Percentiles rank a stretch among this genome's conserved stretches.
Conservation (phyloP, 1,284 basidiomycete species). For the Farysia itapuensis region DNA sequence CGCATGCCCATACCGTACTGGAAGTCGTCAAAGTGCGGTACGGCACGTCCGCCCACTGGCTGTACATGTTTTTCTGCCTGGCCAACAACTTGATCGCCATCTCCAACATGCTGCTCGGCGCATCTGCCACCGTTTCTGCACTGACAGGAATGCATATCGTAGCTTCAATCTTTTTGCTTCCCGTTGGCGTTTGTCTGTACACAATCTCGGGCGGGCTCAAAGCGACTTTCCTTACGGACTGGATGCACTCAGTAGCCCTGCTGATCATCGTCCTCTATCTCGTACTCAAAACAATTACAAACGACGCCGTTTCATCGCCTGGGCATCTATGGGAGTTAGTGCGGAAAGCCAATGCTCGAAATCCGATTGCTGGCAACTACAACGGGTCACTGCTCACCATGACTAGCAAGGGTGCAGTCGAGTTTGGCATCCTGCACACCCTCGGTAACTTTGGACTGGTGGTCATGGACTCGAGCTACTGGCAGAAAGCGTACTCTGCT, state of each 20-base stretch:
- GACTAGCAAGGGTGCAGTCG: conserved; percentile 72
- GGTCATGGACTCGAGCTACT: conserved; percentile 44
- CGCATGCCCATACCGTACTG: conserved; percentile 52
- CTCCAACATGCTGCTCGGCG: conserved; percentile 53
- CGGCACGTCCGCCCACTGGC: conserved; percentile 41
- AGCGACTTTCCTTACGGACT: conserved; percentile 50
- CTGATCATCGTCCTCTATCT: conserved; percentile 49
- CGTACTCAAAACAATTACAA: conserved; percentile 45
- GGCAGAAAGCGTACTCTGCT: conserved; percentile 53
- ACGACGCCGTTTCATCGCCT: conserved; percentile 16
- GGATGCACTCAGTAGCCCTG: conserved; percentile 46
- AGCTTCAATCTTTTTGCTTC: conserved; percentile 46
- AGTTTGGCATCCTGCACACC: conserved; percentile 52
- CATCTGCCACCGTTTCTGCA: conserved; percentile 45
- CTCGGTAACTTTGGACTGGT: conserved; percentile 53
- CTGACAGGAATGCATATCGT: conserved; percentile 52
- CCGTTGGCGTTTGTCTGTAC: conserved; percentile 47
- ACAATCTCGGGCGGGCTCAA: conserved; percentile 49
- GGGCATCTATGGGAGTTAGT: conserved; percentile 44
- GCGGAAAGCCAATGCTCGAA: conserved; percentile 9
- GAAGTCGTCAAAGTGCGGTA: conserved; percentile 50
- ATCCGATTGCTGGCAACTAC: conserved; percentile 66
- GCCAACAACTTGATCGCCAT: conserved; percentile 52
- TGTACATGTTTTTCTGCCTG: conserved; percentile 53
- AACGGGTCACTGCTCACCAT: conserved; percentile 73